Evolutionary conservation across 768 basidiomycete species (phyloP).

Genomic region (Exsudoporus frostii): DNA sequence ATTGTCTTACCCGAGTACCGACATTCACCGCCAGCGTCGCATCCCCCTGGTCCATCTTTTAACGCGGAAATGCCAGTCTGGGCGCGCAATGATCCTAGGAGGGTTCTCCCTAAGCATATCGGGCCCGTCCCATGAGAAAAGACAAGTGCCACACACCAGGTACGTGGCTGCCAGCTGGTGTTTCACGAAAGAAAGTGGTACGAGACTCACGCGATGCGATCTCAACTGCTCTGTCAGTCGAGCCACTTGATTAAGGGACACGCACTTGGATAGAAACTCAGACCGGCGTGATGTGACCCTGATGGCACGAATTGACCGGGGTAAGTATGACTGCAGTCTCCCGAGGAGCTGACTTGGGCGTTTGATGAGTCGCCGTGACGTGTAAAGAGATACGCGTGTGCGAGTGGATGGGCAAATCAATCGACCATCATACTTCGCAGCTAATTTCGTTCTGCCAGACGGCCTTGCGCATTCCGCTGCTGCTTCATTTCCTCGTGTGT

Average conservation of each 20-base stretch:
- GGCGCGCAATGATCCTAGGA: not conserved
- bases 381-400: conserved; percentile 36
- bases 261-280: conserved; percentile 8
- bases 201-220: not conserved
- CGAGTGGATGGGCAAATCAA: conserved; percentile 18
- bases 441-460: conserved; percentile 3
- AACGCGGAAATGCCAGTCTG: not conserved
- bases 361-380: conserved; percentile 40
- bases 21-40: not conserved
- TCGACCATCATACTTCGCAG: conserved; percentile 16
- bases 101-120: not conserved
- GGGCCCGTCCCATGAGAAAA: conserved; percentile 13
- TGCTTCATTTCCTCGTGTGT: conserved; percentile 21
- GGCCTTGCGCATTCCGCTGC: conserved; percentile 21
- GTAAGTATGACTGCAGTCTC: conserved; percentile 31
- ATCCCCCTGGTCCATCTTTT: not conserved
- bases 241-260: conserved; percentile 7
- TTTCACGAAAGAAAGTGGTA: conserved; percentile 14
- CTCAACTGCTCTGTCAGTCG: conserved; percentile 3
- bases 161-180: not conserved
- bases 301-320: conserved; percentile 26
- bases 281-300: conserved; percentile 33
- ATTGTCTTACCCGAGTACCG: too few relatives aligned
- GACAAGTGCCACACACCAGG: not conserved
- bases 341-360: conserved; percentile 35